A percentile compares a stretch with the other conserved stretches of the same genome.
phyloP scores from a whole-genome alignment of 176 grass and related monocot genomes.

The Oryza brachyantha region DNA sequence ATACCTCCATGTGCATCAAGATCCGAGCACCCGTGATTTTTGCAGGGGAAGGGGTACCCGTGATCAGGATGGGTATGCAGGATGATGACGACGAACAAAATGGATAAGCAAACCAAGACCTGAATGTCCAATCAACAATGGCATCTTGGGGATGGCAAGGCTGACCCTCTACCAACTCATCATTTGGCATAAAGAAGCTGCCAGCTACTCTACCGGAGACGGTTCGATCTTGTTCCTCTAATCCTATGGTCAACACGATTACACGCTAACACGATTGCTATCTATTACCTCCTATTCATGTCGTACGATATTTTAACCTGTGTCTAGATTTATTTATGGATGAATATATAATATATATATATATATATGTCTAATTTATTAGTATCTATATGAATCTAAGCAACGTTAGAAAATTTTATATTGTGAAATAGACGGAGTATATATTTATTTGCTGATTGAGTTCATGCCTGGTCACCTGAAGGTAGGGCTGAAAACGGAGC shows the following conservation, averaged over 20 bases:
- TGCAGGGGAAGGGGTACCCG: not conserved
- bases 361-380: no score
- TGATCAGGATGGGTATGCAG: no score
- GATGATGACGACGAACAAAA: not conserved
- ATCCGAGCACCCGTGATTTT: not conserved
- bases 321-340: no score
- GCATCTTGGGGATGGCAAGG: not conserved
- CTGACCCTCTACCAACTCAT: not conserved
- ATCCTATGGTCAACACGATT: not conserved
- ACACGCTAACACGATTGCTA: not conserved
- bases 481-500: no score
- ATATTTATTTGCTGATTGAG: no score
- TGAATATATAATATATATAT: no score
- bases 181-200: not conserved
- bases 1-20: not conserved
- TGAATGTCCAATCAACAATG: not conserved
- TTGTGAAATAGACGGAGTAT: no score
- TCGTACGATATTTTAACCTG: no score
- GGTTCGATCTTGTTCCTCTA: not conserved
- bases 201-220: not conserved
- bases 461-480: no score
- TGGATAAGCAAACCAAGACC: not conserved
- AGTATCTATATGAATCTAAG: no score
- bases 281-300: no score
- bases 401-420: no score